phyloP scores from a whole-genome alignment of 2,329 filamentous ascomycete genomes.

The Paraconiothyrium brasiliense region DNA sequence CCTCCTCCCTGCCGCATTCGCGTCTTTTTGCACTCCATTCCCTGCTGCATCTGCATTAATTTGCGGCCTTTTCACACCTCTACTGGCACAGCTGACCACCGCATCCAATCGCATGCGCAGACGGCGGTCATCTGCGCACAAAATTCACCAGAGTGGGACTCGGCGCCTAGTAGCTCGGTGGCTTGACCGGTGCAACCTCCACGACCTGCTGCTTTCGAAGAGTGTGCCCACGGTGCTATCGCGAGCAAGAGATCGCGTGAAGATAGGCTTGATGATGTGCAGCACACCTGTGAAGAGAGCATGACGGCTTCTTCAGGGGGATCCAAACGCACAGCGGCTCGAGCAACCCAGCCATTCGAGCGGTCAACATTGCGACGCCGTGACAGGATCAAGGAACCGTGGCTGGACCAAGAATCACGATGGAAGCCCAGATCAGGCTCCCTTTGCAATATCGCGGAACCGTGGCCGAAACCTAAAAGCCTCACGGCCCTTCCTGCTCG shows the following conservation, averaged over 20 bases:
- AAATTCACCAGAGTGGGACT: slow-evolving; percentile 41
- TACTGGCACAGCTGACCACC: slow-evolving; percentile 19
- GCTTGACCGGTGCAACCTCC: slow-evolving; percentile 38
- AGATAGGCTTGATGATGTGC: slow-evolving; percentile 41
- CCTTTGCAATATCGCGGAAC: slow-evolving; percentile 15
- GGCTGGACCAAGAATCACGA: slow-evolving; percentile 13
- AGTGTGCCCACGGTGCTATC: slow-evolving; percentile 18
- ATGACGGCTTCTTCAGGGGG: slow-evolving; percentile 18
- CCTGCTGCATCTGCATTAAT: slow-evolving; percentile 31
- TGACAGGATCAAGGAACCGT: slow-evolving; percentile 16
- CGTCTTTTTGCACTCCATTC: slow-evolving; percentile 45
- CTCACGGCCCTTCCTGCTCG: slow-evolving; percentile 6
- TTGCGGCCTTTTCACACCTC: slow-evolving; percentile 41
- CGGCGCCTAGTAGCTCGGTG: slow-evolving; percentile 46
- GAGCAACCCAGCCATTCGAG: slow-evolving; percentile 22
- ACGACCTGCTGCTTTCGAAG: slow-evolving; percentile 23
- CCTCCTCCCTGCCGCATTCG: slow-evolving; percentile 36
- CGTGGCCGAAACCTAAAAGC: slow-evolving; percentile 16
- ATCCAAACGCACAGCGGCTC: slow-evolving; percentile 38
- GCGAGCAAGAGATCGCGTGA: slow-evolving; percentile 28
- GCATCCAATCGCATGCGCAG: slow-evolving; percentile 30
- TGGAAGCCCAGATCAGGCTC: slow-evolving; percentile 11
- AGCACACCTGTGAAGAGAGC: slow-evolving; percentile 21
- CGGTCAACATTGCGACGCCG: slow-evolving; percentile 18
- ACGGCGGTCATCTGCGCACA: slow-evolving; percentile 33